A percentile compares a stretch with the other conserved stretches of the same genome.
phyloP scores from a whole-genome alignment of 1,284 basidiomycete genomes.

The Quambalaria eucalypti region DNA sequence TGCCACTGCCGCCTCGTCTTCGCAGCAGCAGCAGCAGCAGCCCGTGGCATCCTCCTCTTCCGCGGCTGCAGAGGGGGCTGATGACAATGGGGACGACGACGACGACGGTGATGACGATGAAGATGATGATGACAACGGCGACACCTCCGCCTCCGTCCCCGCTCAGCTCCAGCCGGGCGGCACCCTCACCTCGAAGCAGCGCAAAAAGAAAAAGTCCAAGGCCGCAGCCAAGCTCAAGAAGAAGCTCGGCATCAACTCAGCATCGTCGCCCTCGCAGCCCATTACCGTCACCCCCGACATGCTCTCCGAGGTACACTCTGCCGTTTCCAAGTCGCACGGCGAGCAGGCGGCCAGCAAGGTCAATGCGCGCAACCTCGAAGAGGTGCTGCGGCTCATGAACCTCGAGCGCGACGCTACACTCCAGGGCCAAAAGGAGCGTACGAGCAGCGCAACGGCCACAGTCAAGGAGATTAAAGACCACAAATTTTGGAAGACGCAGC shows the following conservation, averaged over 20 bases:
- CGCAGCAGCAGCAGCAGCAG: too few relatives aligned
- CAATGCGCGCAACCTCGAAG: slow-evolving; percentile 24
- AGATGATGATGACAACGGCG: slow-evolving; percentile 8
- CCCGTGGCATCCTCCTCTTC: too few relatives aligned
- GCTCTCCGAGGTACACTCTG: slow-evolving; percentile 20
- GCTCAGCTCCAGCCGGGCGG: background rate
- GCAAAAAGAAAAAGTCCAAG: slow-evolving; percentile 36
- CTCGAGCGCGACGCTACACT: slow-evolving; percentile 28
- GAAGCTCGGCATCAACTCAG: slow-evolving; percentile 20
- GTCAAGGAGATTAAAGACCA: slow-evolving; percentile 35
- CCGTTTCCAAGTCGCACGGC: slow-evolving; percentile 26
- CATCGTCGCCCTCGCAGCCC: background rate
- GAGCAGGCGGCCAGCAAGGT: slow-evolving; percentile 21
- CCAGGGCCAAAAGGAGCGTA: slow-evolving; percentile 28
- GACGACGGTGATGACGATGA: slow-evolving; percentile 5
- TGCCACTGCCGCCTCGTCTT: background rate
- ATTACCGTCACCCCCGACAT: slow-evolving; percentile 25
- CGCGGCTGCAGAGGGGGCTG: background rate
- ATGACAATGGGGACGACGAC: background rate
- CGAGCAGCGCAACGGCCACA: background rate
- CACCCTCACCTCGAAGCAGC: slow-evolving; percentile 19
- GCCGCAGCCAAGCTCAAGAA: slow-evolving; percentile 31
- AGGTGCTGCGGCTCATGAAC: slow-evolving; percentile 34
- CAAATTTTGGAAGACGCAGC: slow-evolving; percentile 51
- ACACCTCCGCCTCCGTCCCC: slow-evolving; percentile 8